phyloP scores from a whole-genome alignment of 2,329 filamentous ascomycete genomes.

The Biscogniauxia sp. region DNA sequence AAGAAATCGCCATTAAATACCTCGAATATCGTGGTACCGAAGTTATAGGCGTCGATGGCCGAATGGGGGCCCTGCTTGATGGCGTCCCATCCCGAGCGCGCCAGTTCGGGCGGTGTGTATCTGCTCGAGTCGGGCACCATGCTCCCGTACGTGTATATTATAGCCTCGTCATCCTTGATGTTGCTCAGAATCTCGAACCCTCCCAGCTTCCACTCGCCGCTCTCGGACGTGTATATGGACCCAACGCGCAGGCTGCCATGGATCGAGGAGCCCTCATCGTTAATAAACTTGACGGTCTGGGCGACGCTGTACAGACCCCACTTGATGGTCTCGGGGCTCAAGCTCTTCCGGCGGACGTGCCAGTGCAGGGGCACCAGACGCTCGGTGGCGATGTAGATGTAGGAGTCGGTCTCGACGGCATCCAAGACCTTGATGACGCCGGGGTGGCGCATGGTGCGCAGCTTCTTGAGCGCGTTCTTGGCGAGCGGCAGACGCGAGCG shows the following conservation, averaged over 20 bases:
- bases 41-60: slow-evolving; percentile 84
- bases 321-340: slow-evolving; percentile 91
- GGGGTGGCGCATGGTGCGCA: slow-evolving; percentile 88
- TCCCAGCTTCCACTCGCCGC: slow-evolving; percentile 95
- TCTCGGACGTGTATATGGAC: slow-evolving; percentile 90
- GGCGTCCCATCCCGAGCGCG: slow-evolving; percentile 83
- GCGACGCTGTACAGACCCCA: slow-evolving; percentile 90
- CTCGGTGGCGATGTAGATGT: slow-evolving; percentile 96
- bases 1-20: slow-evolving; percentile 85
- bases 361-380: slow-evolving; percentile 82
- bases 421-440: slow-evolving; percentile 93
- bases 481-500: slow-evolving; percentile 80
- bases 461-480: slow-evolving; percentile 89
- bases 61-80: slow-evolving; percentile 80
- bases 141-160: slow-evolving; percentile 91
- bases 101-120: slow-evolving; percentile 85
- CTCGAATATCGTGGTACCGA: slow-evolving; percentile 82
- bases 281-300: slow-evolving; percentile 93
- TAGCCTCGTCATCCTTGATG: slow-evolving; percentile 90
- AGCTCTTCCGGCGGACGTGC: slow-evolving; percentile 83
- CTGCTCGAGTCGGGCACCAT: slow-evolving; percentile 79
- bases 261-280: slow-evolving; percentile 86
- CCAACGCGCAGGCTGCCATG: slow-evolving; percentile 83
- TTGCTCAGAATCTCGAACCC: slow-evolving; percentile 93
- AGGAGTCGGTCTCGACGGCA: slow-evolving; percentile 92